Conservation (phyloP, 805 yeast species). For the Debaryomyces maramus region DNA sequence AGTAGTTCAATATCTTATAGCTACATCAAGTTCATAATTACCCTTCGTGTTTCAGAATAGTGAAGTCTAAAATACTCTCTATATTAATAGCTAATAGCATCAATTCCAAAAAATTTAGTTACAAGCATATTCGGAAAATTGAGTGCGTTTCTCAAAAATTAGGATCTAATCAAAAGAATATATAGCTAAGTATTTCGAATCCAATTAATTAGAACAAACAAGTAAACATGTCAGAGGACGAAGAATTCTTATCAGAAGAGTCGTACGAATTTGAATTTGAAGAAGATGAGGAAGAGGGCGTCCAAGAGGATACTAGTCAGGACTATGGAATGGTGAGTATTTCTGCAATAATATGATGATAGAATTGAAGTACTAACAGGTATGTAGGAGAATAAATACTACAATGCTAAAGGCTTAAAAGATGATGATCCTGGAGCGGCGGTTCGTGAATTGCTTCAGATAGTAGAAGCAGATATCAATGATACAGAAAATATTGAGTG, state of each 20-base stretch:
- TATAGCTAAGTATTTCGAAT: too few relatives aligned
- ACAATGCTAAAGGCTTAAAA: constrained; percentile 39
- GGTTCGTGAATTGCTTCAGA: constrained; percentile 19
- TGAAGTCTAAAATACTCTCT: too few relatives aligned
- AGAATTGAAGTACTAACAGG: constrained; percentile 7
- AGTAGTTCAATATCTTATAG: too few relatives aligned
- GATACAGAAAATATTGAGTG: constrained; percentile 25
- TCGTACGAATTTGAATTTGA: constrained; percentile 44
- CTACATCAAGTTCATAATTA: too few relatives aligned
- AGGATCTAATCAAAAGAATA: too few relatives aligned
- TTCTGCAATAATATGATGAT: not conserved
- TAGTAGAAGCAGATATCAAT: constrained; percentile 11
- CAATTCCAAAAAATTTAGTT: too few relatives aligned
- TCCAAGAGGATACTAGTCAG: constrained; percentile 22
- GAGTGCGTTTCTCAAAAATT: too few relatives aligned
- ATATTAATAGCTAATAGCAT: too few relatives aligned
- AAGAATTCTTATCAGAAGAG: constrained; percentile 37
- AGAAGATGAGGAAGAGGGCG: constrained; percentile 31
- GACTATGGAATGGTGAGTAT: constrained; percentile 14
- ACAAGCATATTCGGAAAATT: too few relatives aligned
- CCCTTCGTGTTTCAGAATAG: too few relatives aligned
- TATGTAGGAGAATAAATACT: constrained; percentile 30
- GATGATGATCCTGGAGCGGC: constrained; percentile 32
- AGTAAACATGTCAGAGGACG: constrained; percentile 37
- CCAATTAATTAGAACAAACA: too few relatives aligned